phyloP scores from a whole-genome alignment of 306 rosid genomes.

The Cicer yamashitae region DNA sequence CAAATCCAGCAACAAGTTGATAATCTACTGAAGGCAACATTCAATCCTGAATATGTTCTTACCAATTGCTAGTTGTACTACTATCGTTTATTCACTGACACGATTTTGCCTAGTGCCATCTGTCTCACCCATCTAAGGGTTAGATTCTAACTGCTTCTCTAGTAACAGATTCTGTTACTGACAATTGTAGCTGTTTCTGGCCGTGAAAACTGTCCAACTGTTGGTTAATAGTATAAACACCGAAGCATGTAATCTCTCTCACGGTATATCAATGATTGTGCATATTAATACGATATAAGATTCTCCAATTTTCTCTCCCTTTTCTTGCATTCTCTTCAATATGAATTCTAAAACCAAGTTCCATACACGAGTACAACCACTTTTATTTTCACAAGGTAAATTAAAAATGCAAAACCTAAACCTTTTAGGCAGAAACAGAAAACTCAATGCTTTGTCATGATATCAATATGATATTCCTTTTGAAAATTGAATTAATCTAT shows the following conservation, averaged over 20 bases:
- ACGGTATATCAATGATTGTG: not conserved
- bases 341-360: not conserved
- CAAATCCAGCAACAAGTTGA: constrained; percentile 11
- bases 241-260: not conserved
- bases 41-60: not conserved
- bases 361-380: not conserved
- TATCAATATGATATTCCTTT: not conserved
- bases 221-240: not conserved
- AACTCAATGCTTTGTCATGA: not conserved
- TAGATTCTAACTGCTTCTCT: no score
- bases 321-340: not conserved
- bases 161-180: no score
- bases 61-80: not conserved
- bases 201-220: not conserved
- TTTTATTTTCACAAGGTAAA: not conserved
- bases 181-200: no score
- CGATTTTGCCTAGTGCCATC: no score
- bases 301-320: not conserved
- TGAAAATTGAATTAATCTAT: constrained; percentile 4
- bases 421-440: not conserved
- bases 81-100: no score
- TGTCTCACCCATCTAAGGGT: no score
- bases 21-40: not conserved
- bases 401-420: not conserved
- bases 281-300: not conserved